Percentiles rank a stretch among this genome's conserved stretches.
Evolutionary conservation across 371 early-diverging fungal genomes (phyloP).

Genomic region (Nematocida major): DNA sequence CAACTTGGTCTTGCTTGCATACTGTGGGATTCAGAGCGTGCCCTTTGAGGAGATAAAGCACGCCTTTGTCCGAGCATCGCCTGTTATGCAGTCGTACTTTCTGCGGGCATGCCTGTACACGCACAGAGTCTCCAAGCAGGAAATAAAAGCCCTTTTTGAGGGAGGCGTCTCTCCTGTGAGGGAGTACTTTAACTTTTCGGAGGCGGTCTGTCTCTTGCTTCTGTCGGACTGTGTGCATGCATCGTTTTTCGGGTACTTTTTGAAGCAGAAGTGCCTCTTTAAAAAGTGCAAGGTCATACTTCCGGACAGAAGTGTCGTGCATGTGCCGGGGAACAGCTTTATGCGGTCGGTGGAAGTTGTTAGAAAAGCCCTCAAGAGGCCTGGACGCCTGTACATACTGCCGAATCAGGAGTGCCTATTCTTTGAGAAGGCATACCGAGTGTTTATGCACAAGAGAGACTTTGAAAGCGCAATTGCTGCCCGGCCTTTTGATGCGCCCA

Average conservation of each 20-base stretch:
- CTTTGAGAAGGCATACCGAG: too few species aligned
- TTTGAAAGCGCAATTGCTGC: too few species aligned
- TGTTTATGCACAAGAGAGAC: too few species aligned
- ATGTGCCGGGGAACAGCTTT: too few species aligned
- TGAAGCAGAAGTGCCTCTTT: background rate
- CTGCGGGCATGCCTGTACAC: background rate
- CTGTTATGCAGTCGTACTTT: slow-evolving; percentile 18
- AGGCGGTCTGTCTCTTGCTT: slow-evolving; percentile 16
- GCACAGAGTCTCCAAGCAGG: background rate
- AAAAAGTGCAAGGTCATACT: background rate
- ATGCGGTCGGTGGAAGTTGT: too few species aligned
- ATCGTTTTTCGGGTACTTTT: slow-evolving; percentile 15
- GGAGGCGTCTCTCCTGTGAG: background rate
- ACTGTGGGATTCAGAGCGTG: background rate
- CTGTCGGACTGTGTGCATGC: background rate
- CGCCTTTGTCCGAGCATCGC: background rate
- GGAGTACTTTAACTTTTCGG: slow-evolving; percentile 24
- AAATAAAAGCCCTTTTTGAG: slow-evolving; percentile 7
- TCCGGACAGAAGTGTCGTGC: slow-evolving; percentile 6
- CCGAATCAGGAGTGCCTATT: too few species aligned
- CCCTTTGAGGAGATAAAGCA: background rate
- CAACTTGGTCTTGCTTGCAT: slow-evolving; percentile 2
- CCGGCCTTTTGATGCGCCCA: too few species aligned
- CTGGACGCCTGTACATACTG: too few species aligned
- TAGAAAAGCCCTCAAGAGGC: too few species aligned